phyloP scores from a whole-genome alignment of 768 basidiomycete genomes.

The Floccularia luteovirens region DNA sequence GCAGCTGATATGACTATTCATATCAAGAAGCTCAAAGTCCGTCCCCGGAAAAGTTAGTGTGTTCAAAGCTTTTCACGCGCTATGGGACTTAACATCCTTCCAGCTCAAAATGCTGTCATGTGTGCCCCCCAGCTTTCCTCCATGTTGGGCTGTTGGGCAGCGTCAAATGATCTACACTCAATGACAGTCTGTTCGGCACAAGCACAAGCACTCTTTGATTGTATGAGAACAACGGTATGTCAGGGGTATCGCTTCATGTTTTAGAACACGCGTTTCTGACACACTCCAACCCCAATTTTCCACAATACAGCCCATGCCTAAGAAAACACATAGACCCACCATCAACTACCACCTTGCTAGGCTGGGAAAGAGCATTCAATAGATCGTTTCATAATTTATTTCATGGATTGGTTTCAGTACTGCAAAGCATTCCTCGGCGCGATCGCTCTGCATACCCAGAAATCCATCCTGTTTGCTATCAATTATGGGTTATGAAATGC shows the following conservation, averaged over 20 bases:
- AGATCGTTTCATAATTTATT: conserved; percentile 17
- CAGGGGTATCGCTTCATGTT: conserved; percentile 2
- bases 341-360: conserved; percentile 90
- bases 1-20: conserved; percentile 53
- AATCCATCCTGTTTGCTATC: neutral
- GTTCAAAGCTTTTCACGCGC: conserved; percentile 2
- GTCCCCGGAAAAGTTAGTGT: conserved; percentile 61
- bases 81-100: conserved; percentile 5
- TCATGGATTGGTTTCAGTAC: neutral
- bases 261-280: conserved; percentile 4
- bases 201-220: conserved; percentile 60
- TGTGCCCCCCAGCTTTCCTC: conserved; percentile 63
- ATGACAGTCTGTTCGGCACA: conserved; percentile 45
- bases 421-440: neutral
- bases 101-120: conserved; percentile 42
- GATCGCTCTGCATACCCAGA: neutral
- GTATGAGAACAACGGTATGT: conserved; percentile 83
- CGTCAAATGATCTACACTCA: conserved; percentile 53
- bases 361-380: conserved; percentile 68
- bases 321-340: conserved; percentile 62
- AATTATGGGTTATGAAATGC: too few relatives aligned
- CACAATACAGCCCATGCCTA: conserved; percentile 49
- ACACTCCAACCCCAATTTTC: conserved; percentile 1
- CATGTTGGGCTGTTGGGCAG: conserved; percentile 88
- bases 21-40: conserved; percentile 75